A percentile compares a stretch with the other conserved stretches of the same genome.
phyloP scores from a whole-genome alignment of 345 rosid genomes.

The Salix arbutifolia region DNA sequence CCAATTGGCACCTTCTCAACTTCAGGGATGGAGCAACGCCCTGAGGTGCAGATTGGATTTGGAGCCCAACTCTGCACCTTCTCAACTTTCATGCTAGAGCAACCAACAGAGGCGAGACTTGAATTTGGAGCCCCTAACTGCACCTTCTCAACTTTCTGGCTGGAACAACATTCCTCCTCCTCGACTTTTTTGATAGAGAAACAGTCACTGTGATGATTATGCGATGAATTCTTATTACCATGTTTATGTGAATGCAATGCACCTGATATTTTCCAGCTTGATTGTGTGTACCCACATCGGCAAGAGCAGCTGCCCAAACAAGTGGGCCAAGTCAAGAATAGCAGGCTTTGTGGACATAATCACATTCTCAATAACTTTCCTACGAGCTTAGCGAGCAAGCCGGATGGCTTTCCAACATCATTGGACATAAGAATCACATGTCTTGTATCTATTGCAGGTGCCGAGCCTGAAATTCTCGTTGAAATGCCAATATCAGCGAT shows the following conservation, averaged over 20 bases:
- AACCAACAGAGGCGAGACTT: too few species aligned
- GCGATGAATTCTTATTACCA: constrained; percentile 4
- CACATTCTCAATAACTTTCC: constrained; percentile 66
- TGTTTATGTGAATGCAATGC: background rate
- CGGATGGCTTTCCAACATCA: constrained; percentile 63
- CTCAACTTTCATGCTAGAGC: too few species aligned
- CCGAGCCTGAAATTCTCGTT: constrained; percentile 86
- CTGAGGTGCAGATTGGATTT: too few species aligned
- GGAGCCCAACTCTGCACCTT: too few species aligned
- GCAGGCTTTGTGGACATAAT: constrained; percentile 60
- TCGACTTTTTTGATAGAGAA: background rate
- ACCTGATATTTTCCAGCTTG: constrained; percentile 19
- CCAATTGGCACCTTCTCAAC: too few species aligned
- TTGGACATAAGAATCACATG: constrained; percentile 82
- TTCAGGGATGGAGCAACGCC: too few species aligned
- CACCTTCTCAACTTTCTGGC: background rate
- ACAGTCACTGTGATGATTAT: background rate
- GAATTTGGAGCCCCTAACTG: background rate
- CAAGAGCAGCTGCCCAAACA: constrained; percentile 85
- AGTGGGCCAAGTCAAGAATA: constrained; percentile 66
- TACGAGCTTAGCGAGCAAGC: constrained; percentile 51
- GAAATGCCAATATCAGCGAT: constrained; percentile 88
- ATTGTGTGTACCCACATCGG: constrained; percentile 76
- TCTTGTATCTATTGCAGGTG: constrained; percentile 82
- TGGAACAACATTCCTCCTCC: background rate